A percentile compares a stretch with the other conserved stretches of the same genome.
These are phyloP conservation scores for Colletotrichum tofieldiae DNA, from an alignment of 2,329 filamentous ascomycete species.

Conservation along the genomic window DNA sequence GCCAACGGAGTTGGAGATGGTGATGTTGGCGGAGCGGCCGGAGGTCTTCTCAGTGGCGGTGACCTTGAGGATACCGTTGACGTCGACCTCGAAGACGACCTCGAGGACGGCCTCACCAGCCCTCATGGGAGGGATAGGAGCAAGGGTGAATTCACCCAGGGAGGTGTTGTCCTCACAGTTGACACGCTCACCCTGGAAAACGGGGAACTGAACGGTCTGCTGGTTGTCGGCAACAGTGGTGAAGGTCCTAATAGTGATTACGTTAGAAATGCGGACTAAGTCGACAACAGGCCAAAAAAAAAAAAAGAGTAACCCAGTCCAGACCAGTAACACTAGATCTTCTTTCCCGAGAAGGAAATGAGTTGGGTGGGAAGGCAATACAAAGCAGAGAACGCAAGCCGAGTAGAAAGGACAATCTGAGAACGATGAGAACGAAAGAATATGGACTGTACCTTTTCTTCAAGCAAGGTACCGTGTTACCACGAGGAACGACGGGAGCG, in stretches of 20 bases:
- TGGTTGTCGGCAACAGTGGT: conserved; percentile 87
- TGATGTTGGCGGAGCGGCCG: conserved; percentile 98
- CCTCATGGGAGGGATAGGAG: conserved; percentile 88
- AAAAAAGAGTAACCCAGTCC: too few species aligned
- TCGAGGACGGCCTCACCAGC: conserved; percentile 97
- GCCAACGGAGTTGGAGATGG: conserved; percentile 99
- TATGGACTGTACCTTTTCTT: conserved; percentile 71
- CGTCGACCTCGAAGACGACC: conserved; percentile 98
- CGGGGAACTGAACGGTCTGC: conserved; percentile 90
- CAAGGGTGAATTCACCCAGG: conserved; percentile 95
- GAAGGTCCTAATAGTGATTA: conserved; percentile 71
- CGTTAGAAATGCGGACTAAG: conserved; percentile 41
- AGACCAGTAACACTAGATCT: too few species aligned
- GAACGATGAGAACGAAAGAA: too few species aligned
- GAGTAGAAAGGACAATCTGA: too few species aligned
- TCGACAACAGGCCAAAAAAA: too few species aligned
- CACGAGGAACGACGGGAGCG: conserved; percentile 89
- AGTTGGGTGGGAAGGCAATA: too few species aligned
- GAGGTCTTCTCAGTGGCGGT: conserved; percentile 99
- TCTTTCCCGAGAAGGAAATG: too few species aligned
- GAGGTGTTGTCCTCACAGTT: conserved; percentile 99
- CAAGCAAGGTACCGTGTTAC: conserved; percentile 81
- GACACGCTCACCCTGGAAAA: conserved; percentile 96
- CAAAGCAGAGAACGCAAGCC: too few species aligned
- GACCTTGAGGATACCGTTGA: conserved; percentile 99